Conservation (phyloP, 1,284 basidiomycete genomes). For the Phylloporus sp. region DNA sequence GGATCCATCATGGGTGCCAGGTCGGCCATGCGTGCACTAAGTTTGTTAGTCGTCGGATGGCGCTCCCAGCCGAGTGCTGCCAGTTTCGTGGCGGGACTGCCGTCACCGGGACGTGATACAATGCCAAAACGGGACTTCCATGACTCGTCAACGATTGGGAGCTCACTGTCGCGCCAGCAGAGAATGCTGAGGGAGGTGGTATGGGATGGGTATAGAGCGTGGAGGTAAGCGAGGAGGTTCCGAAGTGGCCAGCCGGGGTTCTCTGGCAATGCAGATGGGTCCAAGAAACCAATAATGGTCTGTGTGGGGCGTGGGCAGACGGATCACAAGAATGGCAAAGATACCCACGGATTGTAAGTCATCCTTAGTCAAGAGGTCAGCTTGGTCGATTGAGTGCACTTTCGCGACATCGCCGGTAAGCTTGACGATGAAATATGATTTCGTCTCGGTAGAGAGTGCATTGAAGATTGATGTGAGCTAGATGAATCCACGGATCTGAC, state of each 20-base stretch:
- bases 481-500: conserved; percentile 1
- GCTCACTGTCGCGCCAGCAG: conserved; percentile 76
- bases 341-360: conserved; percentile 49
- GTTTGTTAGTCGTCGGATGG: conserved; percentile 79
- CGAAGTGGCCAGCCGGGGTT: conserved; percentile 96
- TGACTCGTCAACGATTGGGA: conserved; percentile 44
- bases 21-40: conserved; percentile 90
- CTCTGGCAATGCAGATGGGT: conserved; percentile 81
- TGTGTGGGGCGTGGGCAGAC: conserved; percentile 37
- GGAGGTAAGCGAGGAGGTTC: conserved; percentile 88
- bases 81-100: conserved; percentile 48
- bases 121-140: conserved; percentile 74
- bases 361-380: conserved; percentile 60
- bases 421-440: conserved; percentile 70
- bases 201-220: conserved; percentile 58
- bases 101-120: conserved; percentile 44
- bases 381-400: conserved; percentile 64
- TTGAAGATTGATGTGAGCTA: conserved; percentile 61
- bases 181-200: conserved; percentile 68
- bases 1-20: conserved; percentile 97
- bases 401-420: conserved; percentile 42
- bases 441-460: conserved; percentile 50
- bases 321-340: not conserved
- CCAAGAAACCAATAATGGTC: conserved; percentile 80
- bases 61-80: conserved; percentile 94